Conservation (phyloP, 805 yeast species). For the Nakazawaea ishiwadae region DNA sequence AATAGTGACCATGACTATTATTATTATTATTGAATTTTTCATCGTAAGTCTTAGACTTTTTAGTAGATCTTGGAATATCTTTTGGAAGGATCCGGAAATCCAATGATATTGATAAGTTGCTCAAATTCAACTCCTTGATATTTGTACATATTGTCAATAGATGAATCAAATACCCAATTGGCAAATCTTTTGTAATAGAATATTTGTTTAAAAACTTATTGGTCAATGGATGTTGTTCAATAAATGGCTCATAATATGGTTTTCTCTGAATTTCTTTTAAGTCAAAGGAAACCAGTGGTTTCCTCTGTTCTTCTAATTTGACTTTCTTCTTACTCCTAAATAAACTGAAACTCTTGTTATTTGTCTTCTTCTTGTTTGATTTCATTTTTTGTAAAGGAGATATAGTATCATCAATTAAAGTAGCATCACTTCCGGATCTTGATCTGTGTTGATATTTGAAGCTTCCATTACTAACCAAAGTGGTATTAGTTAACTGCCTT, state of each 20-base stretch:
- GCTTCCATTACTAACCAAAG: conserved; percentile 3
- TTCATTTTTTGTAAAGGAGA: background rate
- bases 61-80: too few relatives aligned
- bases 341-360: conserved; percentile 16
- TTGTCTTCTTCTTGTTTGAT: conserved; percentile 9
- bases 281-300: conserved; percentile 3
- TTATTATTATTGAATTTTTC: conserved; percentile 15
- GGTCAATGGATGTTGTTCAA: conserved; percentile 51
- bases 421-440: conserved; percentile 11
- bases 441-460: conserved; percentile 8
- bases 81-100: conserved; percentile 55
- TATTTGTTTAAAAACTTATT: conserved; percentile 59
- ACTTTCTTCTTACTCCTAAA: too few relatives aligned
- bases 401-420: conserved; percentile 8
- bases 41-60: too few relatives aligned
- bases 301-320: conserved; percentile 10
- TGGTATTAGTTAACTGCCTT: conserved; percentile 24
- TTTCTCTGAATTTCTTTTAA: conserved; percentile 10
- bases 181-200: conserved; percentile 68
- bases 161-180: conserved; percentile 72
- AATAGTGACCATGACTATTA: conserved; percentile 2
- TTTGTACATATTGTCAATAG: conserved; percentile 65
- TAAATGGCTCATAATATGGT: conserved; percentile 27
- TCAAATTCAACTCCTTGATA: conserved; percentile 50
- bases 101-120: conserved; percentile 53